A percentile compares a stretch with the other conserved stretches of the same genome.
phyloP scores from a whole-genome alignment of 495 filamentous ascomycete species.

The Daldinia loculata region DNA sequence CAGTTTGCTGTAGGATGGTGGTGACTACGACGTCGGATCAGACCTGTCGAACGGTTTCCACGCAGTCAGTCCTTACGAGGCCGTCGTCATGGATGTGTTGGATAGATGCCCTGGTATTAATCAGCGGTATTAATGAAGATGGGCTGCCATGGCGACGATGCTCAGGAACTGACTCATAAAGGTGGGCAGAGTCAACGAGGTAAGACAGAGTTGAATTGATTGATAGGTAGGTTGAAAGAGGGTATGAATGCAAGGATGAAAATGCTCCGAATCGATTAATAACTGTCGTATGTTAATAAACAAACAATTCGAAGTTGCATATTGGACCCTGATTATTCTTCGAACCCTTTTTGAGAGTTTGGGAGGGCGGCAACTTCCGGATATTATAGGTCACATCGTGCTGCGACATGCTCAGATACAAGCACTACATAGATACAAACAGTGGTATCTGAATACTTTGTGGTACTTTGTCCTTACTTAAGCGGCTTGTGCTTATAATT shows the following conservation, averaged over 20 bases:
- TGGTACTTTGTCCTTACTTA: constrained; percentile 11
- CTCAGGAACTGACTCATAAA: constrained; percentile 23
- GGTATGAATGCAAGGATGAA: constrained; percentile 1
- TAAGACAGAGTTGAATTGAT: not conserved
- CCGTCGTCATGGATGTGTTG: constrained; percentile 13
- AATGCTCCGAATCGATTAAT: constrained; percentile 27
- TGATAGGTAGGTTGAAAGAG: constrained; percentile 21
- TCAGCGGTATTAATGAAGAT: constrained; percentile 10
- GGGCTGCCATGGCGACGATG: constrained; percentile 26
- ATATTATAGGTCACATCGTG: constrained; percentile 1
- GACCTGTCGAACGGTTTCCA: not conserved
- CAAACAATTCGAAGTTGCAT: constrained; percentile 24
- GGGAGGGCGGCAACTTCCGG: constrained; percentile 24
- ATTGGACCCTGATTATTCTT: constrained; percentile 23
- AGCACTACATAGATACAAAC: not conserved
- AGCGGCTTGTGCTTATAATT: constrained; percentile 14
- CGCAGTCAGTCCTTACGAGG: constrained; percentile 9
- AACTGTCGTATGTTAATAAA: constrained; percentile 21
- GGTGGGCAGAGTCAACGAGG: constrained; percentile 22
- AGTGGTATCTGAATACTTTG: not conserved
- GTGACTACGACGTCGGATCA: constrained; percentile 9
- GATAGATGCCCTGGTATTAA: constrained; percentile 3
- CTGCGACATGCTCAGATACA: not conserved
- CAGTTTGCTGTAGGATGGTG: not conserved
- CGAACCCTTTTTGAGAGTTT: not conserved